Percentiles rank a stretch among this genome's conserved stretches.
phyloP scores from a whole-genome alignment of 345 rosid species.

The Rhodomyrtus tomentosa region DNA sequence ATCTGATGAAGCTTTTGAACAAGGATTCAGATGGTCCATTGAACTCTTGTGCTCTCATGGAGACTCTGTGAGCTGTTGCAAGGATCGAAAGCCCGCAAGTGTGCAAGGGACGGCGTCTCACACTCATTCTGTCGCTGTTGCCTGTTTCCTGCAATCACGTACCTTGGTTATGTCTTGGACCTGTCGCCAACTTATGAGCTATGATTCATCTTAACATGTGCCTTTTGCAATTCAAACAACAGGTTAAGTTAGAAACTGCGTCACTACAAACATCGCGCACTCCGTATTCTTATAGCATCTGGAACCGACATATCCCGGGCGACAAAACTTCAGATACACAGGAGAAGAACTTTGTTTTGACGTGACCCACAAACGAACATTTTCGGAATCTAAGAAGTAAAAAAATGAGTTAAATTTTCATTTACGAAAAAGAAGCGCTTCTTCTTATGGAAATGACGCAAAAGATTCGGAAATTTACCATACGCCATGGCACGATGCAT shows the following conservation, averaged over 20 bases:
- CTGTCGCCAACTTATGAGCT: not conserved
- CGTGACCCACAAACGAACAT: not conserved
- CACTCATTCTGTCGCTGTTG: slow-evolving; percentile 1
- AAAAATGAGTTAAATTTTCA: not conserved
- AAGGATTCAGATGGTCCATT: slow-evolving; percentile 21
- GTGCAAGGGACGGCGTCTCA: slow-evolving; percentile 46
- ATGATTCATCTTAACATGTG: not conserved
- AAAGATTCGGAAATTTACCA: not conserved
- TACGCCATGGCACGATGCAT: not conserved
- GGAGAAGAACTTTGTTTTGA: not conserved
- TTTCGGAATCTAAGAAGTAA: not conserved
- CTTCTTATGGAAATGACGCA: not conserved
- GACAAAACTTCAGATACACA: not conserved
- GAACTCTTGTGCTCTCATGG: slow-evolving; percentile 15
- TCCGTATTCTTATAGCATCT: not conserved
- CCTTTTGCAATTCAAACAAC: not conserved
- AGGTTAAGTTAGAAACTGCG: not conserved
- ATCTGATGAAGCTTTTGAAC: slow-evolving; percentile 6
- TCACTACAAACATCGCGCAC: not conserved
- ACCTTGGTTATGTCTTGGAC: not conserved
- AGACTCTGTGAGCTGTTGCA: slow-evolving; percentile 20
- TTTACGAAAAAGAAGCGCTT: not conserved
- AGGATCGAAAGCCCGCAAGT: slow-evolving; percentile 31
- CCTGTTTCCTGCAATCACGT: not conserved
- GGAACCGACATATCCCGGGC: not conserved